Percentiles rank a stretch among this genome's conserved stretches.
phyloP scores from a whole-genome alignment of 169 alveolate species.

The Babesia bovis region DNA sequence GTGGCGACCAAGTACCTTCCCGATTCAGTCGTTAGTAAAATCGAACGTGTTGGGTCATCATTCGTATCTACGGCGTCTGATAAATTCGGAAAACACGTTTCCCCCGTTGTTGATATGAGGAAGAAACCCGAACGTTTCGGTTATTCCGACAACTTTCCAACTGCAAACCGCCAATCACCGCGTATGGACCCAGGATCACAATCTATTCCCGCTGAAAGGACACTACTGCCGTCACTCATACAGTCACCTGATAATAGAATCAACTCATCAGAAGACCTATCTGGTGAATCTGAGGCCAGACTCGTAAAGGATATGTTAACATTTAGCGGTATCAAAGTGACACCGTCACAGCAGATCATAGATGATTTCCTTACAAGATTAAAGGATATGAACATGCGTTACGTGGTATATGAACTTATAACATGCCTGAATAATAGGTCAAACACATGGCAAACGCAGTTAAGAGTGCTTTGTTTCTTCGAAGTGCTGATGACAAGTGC shows the following conservation, averaged over 20 bases:
- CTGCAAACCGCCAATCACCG: neutral
- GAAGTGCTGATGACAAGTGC: constrained; percentile 39
- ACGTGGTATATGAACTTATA: constrained; percentile 53
- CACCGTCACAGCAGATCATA: constrained; percentile 59
- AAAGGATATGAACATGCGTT: constrained; percentile 35
- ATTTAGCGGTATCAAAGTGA: constrained; percentile 61
- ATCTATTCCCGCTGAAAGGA: neutral
- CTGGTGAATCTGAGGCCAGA: constrained; percentile 50
- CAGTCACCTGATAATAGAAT: neutral
- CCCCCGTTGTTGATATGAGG: neutral
- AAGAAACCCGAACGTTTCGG: neutral
- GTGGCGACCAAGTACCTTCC: constrained; percentile 59
- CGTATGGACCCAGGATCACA: neutral
- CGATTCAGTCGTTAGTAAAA: constrained; percentile 21
- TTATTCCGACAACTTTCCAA: neutral
- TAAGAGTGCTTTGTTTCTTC: constrained; percentile 52
- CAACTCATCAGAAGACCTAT: constrained; percentile 16
- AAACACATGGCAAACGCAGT: constrained; percentile 56
- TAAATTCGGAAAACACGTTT: constrained; percentile 43
- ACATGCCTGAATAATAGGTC: constrained; percentile 39
- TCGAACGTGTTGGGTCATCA: constrained; percentile 58
- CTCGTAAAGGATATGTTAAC: constrained; percentile 61
- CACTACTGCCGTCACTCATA: constrained; percentile 30
- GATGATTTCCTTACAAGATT: constrained; percentile 46
- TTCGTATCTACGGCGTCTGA: constrained; percentile 47